These are phyloP conservation scores for Venturia effusa DNA, from an alignment of 2,329 filamentous ascomycete genomes.

Conservation along the genomic window DNA sequence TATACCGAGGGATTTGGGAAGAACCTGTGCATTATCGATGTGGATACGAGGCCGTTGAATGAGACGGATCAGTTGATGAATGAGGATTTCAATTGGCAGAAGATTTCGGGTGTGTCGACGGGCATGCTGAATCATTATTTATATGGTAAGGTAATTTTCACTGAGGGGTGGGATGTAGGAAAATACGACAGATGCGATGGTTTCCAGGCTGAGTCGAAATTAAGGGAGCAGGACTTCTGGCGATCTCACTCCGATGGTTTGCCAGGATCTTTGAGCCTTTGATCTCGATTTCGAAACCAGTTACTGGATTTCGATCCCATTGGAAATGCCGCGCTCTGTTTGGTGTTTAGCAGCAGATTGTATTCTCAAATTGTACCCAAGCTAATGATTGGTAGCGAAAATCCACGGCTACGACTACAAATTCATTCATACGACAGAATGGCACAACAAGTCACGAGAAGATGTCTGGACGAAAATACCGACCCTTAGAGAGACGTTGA, in stretches of 20 bases:
- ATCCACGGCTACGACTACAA: slow-evolving; percentile 38
- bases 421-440: slow-evolving; percentile 28
- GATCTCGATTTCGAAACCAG: not conserved
- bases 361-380: too few species aligned
- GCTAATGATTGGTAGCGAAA: slow-evolving; percentile 16
- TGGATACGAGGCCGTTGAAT: slow-evolving; percentile 19
- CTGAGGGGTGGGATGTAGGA: not conserved
- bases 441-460: slow-evolving; percentile 21
- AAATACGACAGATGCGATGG: not conserved
- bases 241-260: not conserved
- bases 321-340: not conserved
- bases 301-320: not conserved
- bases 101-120: slow-evolving; percentile 25
- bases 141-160: slow-evolving; percentile 20
- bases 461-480: slow-evolving; percentile 35
- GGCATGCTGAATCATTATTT: slow-evolving; percentile 30
- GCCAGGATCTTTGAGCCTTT: not conserved
- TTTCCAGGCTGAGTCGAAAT: not conserved
- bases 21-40: slow-evolving; percentile 21
- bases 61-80: slow-evolving; percentile 14
- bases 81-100: slow-evolving; percentile 13
- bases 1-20: slow-evolving; percentile 14
- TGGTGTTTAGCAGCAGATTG: not conserved
- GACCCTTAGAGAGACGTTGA: slow-evolving; percentile 28
- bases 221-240: not conserved